A percentile compares a stretch with the other conserved stretches of the same genome.
phyloP scores from a whole-genome alignment of 139 green algal genomes.

The Coelastrella sp. region DNA sequence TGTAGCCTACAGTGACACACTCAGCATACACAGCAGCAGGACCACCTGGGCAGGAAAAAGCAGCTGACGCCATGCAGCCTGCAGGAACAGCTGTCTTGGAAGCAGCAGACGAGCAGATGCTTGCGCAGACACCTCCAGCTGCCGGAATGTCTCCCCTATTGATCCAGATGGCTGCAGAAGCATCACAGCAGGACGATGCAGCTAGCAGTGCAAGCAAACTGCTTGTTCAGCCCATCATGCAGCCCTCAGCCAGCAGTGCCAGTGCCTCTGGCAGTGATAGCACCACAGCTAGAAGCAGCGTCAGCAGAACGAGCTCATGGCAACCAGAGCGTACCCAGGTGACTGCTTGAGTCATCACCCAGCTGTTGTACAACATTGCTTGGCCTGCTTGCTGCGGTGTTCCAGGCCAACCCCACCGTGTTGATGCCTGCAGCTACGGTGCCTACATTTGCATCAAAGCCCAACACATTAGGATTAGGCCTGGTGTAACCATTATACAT shows the following conservation, averaged over 20 bases:
- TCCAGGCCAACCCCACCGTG: too few species aligned
- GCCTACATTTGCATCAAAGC: too few species aligned
- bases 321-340: neutral
- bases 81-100: neutral
- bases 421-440: too few species aligned
- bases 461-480: too few species aligned
- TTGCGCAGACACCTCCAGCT: neutral
- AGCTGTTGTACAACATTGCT: too few species aligned
- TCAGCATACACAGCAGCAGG: neutral
- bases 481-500: too few species aligned
- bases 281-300: neutral
- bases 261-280: neutral
- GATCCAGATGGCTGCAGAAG: neutral
- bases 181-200: neutral
- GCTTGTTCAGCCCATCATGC: neutral
- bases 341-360: too few species aligned
- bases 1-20: too few species aligned
- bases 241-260: neutral
- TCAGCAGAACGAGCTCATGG: neutral
- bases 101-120: constrained; percentile 4
- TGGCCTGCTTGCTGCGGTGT: too few species aligned
- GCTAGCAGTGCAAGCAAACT: neutral
- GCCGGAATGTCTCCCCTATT: neutral
- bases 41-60: neutral
- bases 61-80: neutral